A percentile compares a stretch with the other conserved stretches of the same genome.
Evolutionary conservation across 176 grass and related monocot species (phyloP).

Genomic region (Sorghum bicolor): DNA sequence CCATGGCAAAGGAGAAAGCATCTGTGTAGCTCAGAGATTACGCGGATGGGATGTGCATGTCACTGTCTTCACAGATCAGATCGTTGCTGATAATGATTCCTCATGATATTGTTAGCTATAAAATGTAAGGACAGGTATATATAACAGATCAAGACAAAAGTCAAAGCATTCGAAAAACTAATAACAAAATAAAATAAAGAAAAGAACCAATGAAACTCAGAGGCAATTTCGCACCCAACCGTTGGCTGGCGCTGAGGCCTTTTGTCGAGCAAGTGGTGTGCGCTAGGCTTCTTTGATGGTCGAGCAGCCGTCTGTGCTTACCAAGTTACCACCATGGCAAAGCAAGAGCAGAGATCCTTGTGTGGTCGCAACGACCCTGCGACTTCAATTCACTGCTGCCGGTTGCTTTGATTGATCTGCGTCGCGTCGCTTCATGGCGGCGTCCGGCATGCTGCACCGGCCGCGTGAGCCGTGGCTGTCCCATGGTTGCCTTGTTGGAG

Average conservation of each 20-base stretch:
- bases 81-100: neutral
- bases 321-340: neutral
- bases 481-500: neutral
- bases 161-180: neutral
- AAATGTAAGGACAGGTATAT: neutral
- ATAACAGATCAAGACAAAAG: neutral
- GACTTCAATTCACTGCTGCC: neutral
- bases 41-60: neutral
- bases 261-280: neutral
- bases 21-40: constrained; percentile 13
- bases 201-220: neutral
- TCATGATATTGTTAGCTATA: neutral
- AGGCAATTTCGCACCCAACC: neutral
- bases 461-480: neutral
- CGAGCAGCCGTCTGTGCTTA: neutral
- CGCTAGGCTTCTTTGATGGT: neutral
- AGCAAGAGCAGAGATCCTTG: neutral
- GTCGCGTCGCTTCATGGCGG: no score
- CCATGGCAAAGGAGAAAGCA: neutral
- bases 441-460: no score
- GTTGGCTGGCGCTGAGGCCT: neutral
- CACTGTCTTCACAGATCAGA: neutral
- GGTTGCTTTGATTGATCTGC: neutral
- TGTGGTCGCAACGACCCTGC: neutral
- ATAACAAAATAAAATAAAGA: neutral